Base-by-base conservation (phyloP, 1,139 yeast species). In the Geotrichum australiense region DNA sequence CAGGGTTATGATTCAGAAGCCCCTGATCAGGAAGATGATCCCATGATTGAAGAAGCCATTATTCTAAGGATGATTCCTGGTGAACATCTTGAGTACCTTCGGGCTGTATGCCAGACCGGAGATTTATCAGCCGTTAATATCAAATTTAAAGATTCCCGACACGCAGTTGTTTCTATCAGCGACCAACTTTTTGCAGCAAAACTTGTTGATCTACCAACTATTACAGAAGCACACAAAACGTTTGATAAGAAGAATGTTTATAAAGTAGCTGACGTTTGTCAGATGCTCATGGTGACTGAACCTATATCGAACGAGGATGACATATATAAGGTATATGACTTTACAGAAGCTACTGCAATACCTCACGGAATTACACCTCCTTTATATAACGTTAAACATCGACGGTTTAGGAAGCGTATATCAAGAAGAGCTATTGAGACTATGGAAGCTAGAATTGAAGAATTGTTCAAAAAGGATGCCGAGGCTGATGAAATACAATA, bases 1-100 rank as follows among this genome's bases (percentile, higher is more conserved):
- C 96, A 89, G 53, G 97, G 97, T 0, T 91, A 91, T 61, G 98
- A 91, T 58, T 83, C 96, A 1, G 98, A 91, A 55, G 97, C 95
- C 8, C 95, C 96, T 1, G 97, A 91, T 54, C 67, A 86, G 34
- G 98, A 91, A 59, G 96, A 87, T 47, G 97, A 91, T 56, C 98
- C 98, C 0, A 66, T 86, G 51, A 68, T 87, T 20, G 97, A 91
- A 57, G 94, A 84, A 51, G 96, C 94, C 0, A 72, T 91, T 2
- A 69, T 87, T 1, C 61, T 91, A 37, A 69, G 98, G 39, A 80
- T 91, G 66, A 58, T 84, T 8, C 83, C 91, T 16, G 95, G 86
- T 51, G 73, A 79, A 23, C 86, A 82, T 52, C 63, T 85, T 39
- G 96, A 85, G 50, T 76, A 74, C 50, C 75, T 91, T n/a, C 78